Percentiles rank a stretch among this genome's conserved stretches.
These are phyloP conservation scores for Lippia alba DNA, from an alignment of 305 asterid genomes.

Conservation along the genomic window DNA sequence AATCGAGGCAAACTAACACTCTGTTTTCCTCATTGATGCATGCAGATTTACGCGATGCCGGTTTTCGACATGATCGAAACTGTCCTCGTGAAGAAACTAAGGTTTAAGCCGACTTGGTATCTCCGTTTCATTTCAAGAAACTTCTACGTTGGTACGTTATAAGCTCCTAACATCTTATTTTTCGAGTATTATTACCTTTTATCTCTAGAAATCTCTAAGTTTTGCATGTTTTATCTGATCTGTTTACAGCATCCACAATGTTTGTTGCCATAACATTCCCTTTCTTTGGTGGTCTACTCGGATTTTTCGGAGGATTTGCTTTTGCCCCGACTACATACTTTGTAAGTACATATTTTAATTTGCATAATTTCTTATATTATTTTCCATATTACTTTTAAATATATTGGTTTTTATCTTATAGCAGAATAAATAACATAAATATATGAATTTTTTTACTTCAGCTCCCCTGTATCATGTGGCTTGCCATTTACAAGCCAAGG, in stretches of 20 bases:
- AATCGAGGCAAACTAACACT: too few species aligned
- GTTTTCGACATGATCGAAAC: conserved; percentile 68
- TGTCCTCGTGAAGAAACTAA: conserved; percentile 50
- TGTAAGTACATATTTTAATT: conserved; percentile 37
- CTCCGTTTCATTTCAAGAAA: conserved; percentile 55
- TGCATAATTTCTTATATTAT: too few species aligned
- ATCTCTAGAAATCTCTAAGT: background rate
- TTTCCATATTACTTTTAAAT: too few species aligned
- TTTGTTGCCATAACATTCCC: conserved; percentile 56
- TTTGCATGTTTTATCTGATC: background rate
- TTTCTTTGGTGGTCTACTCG: conserved; percentile 60
- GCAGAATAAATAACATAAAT: background rate
- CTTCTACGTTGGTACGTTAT: conserved; percentile 55
- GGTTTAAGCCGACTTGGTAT: conserved; percentile 42
- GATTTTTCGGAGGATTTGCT: conserved; percentile 67
- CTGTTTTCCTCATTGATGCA: background rate
- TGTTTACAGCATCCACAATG: conserved; percentile 53
- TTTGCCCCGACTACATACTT: conserved; percentile 64
- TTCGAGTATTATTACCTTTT: background rate
- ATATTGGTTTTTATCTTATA: background rate
- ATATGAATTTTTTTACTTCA: background rate
- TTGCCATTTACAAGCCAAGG: conserved; percentile 27
- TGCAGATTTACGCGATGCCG: conserved; percentile 69
- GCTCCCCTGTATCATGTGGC: conserved; percentile 66
- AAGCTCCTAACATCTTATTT: background rate